Evolutionary conservation across 2,329 filamentous ascomycete genomes (phyloP), one percentile per base, ranked within the genome.

Genomic region (Ophiostoma populinum): DNA sequence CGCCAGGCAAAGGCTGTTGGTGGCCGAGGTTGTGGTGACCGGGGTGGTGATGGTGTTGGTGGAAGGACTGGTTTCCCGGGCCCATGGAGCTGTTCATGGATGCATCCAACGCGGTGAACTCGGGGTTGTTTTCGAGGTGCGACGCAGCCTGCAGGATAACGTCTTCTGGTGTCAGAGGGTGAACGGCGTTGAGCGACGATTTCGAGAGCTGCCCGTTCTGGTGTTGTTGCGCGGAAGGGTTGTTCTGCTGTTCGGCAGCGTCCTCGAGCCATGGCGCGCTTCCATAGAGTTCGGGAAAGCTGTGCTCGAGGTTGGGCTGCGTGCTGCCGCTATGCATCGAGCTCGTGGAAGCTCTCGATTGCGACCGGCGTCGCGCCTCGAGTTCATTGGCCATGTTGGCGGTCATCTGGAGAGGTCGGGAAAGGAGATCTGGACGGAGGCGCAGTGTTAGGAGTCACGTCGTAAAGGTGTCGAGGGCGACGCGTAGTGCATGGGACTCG

Each of bases 131-230:
- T 42, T 69, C 65, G 46, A 74, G 59, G 42, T 71, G 70, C 16
- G 63, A 59, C 19, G 65, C 62, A 13, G 65, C 63, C 37, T 70
- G 65, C 41, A 75, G 55, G 32, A 75, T 63, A 54, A 74, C 63
- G 40, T 70, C 68, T 44, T 75, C 70, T 17, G 66, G 54, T 3
- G 65, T 61, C 57, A 75, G 61, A 35, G 63, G 61, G 21, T 57
- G 52, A 22, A 51, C 46, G 7, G 51, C 17, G 13, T 17, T 20
- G 6, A 36, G 20, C 6, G 25, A 24, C 10, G 28, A 35, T 33
- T 43, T 43, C 7, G 51, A 24, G 9, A 38, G 48, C 42, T 68
- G 58, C 32, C 61, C 57, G 46, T 60, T 60, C 8, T 55, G 46
- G 35, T 62, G 59, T 34, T 57, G 57, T 42, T 55, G 61, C 34